Base-by-base conservation (phyloP, 192 early-diverging fungal species). In the Geranomyces michiganensis region DNA sequence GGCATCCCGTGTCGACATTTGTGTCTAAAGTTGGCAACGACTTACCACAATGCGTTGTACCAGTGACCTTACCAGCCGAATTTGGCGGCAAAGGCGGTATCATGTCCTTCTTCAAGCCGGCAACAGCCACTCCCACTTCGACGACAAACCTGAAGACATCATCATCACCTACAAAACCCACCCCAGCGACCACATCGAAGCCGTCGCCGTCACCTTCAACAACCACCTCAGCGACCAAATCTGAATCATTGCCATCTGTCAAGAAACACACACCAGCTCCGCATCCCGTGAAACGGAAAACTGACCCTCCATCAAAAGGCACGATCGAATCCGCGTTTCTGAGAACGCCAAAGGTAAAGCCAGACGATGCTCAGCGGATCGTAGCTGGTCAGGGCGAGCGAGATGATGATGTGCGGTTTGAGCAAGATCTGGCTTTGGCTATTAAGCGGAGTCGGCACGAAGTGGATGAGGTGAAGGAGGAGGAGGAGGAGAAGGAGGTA, bases 1-100 rank as follows among this genome's bases (percentile, higher is more conserved):
- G 70, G 60, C 45, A 60, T 47, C 51, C 65, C 1, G 71, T 78
- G 13, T 59, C 45, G 2, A 27, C 59, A 14, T 74, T 77, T 24
- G 70, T 77, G 9, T 33, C 33, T 26, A 65, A 66, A 64, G 66
- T 80, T 22, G 68, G 67, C 12, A 82, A 80, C 66, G 72, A 82
- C 32, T 36, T 46, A 13, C 24, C 56, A 10, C 67, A 75, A 56
- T 82, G 78, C 63, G 63, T 82, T 6, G 45, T 65, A 41, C 78
- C 75, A 10, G 46, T 65, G 9, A 30, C 49, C 1, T 43, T 75
- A 32, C 58, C 51, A 46, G 56, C 33, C 33, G 80, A 78, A 59
- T 67, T 10, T 36, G n/a, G 27, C 19, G 15, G 43, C 22, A 61
- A 44, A n/a, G 32, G 10, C 17, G 6, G 26, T 58, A 77, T 46